A percentile compares a stretch with the other conserved stretches of the same genome.
Conservation (phyloP, 176 grass and related monocot species). For the Juncus effusus region DNA sequence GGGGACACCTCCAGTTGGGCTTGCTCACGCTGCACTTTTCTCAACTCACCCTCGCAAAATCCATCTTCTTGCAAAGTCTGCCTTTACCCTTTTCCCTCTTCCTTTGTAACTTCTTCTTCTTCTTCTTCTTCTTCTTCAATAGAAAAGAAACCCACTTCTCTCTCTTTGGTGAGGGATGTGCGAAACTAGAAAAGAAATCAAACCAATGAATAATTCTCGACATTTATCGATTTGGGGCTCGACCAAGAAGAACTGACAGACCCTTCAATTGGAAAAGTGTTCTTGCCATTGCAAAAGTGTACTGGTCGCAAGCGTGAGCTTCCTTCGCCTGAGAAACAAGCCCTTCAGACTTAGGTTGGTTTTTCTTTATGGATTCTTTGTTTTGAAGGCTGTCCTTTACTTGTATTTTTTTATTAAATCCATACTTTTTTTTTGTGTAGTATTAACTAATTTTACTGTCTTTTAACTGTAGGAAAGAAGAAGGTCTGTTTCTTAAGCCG, state of each 20-base stretch:
- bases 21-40: conserved; percentile 41
- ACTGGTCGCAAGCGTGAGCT: conserved; percentile 30
- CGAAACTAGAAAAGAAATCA: not conserved
- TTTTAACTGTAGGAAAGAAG: conserved; percentile 19
- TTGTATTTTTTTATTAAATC: not conserved
- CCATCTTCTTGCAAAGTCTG: conserved; percentile 35
- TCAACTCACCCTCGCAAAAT: conserved; percentile 29
- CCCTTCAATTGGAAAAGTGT: conserved; percentile 40
- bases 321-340: conserved; percentile 14
- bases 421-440: not conserved
- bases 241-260: conserved; percentile 44
- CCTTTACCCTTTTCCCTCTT: conserved; percentile 11
- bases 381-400: conserved; percentile 28
- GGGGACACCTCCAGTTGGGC: conserved; percentile 29
- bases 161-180: conserved; percentile 42
- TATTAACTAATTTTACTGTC: conserved; percentile 1
- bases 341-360: not conserved
- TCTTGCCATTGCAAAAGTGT: conserved; percentile 42
- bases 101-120: conserved; percentile 11
- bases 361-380: no score
- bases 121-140: conserved; percentile 13
- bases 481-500: conserved; percentile 23
- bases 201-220: not conserved
- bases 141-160: conserved; percentile 30
- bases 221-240: conserved; percentile 27